Evolutionary conservation across 2,329 filamentous ascomycete species (phyloP), one percentile per base, ranked within the genome.

Genomic region (Trichophyton equinum): DNA sequence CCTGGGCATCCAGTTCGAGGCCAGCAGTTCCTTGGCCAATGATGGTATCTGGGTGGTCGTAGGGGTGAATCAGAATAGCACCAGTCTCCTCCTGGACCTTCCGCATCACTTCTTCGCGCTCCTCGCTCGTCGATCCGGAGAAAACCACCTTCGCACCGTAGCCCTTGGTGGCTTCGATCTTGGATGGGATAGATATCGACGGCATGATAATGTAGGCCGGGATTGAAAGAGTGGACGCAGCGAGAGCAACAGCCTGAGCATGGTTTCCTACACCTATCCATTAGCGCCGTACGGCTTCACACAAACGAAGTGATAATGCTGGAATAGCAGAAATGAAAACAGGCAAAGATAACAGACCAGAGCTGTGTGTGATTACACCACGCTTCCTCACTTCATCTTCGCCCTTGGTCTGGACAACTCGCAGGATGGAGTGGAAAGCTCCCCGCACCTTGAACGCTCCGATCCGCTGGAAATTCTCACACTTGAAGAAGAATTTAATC

Each of bases 191-290:
- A 61, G 85, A 87, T 70, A 94, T 94, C n/a, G 76, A 73, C 0
- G 92, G 92, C 92, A 97, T 97, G 62, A 97, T 85, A 69, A 97
- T 91, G 76, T 92, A 84, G 0, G 90, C 89, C 9, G 87, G 86
- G 64, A 96, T 85, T 59, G 79, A 76, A 70, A 87, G 83, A 42
- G 85, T 85, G 18, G 79, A 80, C 1, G 92, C 91, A 0, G 92
- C 92, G 58, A 96, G 85, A 1, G 92, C 84, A 61, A 97, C 84
- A 1, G 94, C 92, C 78, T 96, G 91, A 0, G 92, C 92, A 71
- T 97, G 94, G 75, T 97, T 97, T 62, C 92, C 91, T 92, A 64
- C 44, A n/a, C 44, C 58, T 13, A 46, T 58, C 60, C 3, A 63
- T 59, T 42, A 61, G 44, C 58, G 44, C 58, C 57, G 15, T 47